Evolutionary conservation across 371 early-diverging fungal genomes (phyloP).

Genomic region (Mucor indicus): DNA sequence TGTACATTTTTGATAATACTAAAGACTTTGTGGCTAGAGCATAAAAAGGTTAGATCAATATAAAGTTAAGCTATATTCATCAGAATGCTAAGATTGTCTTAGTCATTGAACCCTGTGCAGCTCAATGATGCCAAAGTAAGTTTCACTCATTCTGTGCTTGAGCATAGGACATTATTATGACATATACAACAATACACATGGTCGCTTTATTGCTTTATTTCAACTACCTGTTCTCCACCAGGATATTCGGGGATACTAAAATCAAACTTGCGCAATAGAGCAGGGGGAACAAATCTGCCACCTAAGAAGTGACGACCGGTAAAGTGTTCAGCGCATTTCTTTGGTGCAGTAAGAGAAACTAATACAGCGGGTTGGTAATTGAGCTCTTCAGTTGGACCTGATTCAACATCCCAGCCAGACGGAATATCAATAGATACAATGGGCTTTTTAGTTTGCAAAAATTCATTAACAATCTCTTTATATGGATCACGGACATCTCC

Average conservation of each 20-base stretch:
- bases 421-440: conserved; percentile 89
- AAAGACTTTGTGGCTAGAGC: too few relatives aligned
- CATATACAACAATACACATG: too few relatives aligned
- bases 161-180: too few relatives aligned
- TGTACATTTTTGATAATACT: too few relatives aligned
- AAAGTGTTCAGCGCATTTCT: conserved; percentile 67
- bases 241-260: conserved; percentile 67
- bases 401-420: conserved; percentile 91
- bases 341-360: conserved; percentile 91
- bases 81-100: too few relatives aligned
- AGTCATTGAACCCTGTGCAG: too few relatives aligned
- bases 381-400: conserved; percentile 50
- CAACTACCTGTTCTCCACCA: conserved; percentile 61
- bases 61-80: too few relatives aligned
- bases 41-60: too few relatives aligned
- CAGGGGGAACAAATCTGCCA: conserved; percentile 81
- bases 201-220: conserved; percentile 5
- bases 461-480: conserved; percentile 54
- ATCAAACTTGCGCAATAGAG: conserved; percentile 57
- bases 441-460: conserved; percentile 51
- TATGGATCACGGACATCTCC: conserved; percentile 83
- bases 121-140: too few relatives aligned
- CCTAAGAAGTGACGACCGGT: conserved; percentile 86
- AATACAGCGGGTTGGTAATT: conserved; percentile 75
- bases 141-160: too few relatives aligned